Evolutionary conservation across 257 asterid genomes (phyloP), one percentile per base, ranked within the genome.

Genomic region (Penstemon davidsonii): DNA sequence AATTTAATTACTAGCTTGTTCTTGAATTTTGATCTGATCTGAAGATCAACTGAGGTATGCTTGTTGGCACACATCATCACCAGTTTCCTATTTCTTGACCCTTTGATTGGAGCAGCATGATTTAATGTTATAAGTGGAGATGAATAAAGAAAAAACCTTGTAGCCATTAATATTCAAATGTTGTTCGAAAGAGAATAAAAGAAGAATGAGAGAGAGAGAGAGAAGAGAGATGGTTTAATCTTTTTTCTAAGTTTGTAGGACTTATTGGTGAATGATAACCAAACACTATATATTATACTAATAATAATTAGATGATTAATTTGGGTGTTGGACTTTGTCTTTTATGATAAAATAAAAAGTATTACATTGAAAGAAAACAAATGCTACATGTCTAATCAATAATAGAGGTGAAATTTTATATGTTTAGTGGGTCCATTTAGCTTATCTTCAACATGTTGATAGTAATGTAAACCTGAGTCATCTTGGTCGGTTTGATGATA

Each of bases 361-460:
- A 12, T 57, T 8, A 56, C 0, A 68, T 49, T 60, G n/a, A 39
- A 18, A 49, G 54, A 12, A 37, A 42, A 12, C 51, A 53, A 56
- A 42, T 45, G 43, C 47, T 74, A 38, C 79, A 75, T 73, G 83
- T 82, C 84, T 74, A 70, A 74, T 79, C 91, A 78, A 45, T 12
- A 10, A 19, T 71, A 44, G n/a, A 47, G 64, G 70, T 70, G 40
- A 62, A 72, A 60, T 25, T 25, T 38, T 10, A 58, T 45, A 44
- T 7, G 36, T 40, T 68, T 67, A 52, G 86, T 58, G 85, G 85
- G 54, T 60, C 92, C 86, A 53, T 42, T 52, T 53, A 55, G 67
- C 95, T 82, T 87, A 87, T 85, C 96, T 83, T 86, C 73, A 62
- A 64, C 60, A 77, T 82, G 50, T 67, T 78, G 76, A 76, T 66